Base-by-base conservation (phyloP, 352 stramenopile species). In the Pythium folliculosum region DNA sequence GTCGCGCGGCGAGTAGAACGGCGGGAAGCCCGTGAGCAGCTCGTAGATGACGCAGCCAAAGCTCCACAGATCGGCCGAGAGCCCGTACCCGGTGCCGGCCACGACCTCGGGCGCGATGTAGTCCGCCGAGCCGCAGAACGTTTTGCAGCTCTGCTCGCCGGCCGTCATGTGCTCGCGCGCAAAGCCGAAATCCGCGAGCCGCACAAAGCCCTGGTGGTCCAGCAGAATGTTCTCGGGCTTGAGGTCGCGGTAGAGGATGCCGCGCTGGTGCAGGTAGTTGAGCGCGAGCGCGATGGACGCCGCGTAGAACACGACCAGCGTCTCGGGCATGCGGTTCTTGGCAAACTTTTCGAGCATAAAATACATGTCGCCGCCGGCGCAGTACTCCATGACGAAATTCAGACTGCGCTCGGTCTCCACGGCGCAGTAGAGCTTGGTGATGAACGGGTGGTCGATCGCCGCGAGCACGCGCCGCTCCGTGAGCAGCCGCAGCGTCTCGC, bases 321-420 rank as follows among this genome's bases (percentile, higher is more conserved):
- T 53, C 79, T 99, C 96, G 0, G 87, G 79, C 60, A 99, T 97
- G 56, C 97, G 97, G 61, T 94, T 89, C 57, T 97, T 95, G 5
- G 91, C 68, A 30, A 88, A 91, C 58, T 92, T 92, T 67, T 94
- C 88, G 22, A 98, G 75, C 73, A 98, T 70, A 74, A 97, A 98
- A 75, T 98, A 98, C 73, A 98, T 88, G 72, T 98, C 97, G 32
- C 97, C 97, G 48, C 97, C 97, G 19, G 96, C 89, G 71, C 96
- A 99, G 80, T 99, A 99, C 76, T 99, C 97, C 30, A 99, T 83
- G 22, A 99, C 97, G 72, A 99, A 99, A 71, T 99, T 98, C 0
- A 99, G 85, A 64, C 98, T 98, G 23, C 95, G 80, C 16, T 71
- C 59, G 0, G 83, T 92, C 70, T 94, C 86, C 47, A 98, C 99